A percentile compares a stretch with the other conserved stretches of the same genome.
phyloP scores from a whole-genome alignment of 2,329 filamentous ascomycete species.

The Cladosporium halotolerans region DNA sequence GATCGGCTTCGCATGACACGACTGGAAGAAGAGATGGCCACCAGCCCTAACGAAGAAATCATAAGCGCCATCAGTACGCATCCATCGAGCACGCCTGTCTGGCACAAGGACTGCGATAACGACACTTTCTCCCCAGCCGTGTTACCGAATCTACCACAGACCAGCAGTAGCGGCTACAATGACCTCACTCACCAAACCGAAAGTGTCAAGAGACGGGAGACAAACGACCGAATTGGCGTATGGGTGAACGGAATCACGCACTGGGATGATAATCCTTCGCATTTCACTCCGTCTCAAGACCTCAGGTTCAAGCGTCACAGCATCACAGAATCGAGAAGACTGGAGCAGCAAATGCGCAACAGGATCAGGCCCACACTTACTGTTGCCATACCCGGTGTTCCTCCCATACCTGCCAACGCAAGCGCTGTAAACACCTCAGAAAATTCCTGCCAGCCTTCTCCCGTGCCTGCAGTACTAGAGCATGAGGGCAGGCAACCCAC shows the following conservation, averaged over 20 bases:
- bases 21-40: slow-evolving; percentile 33
- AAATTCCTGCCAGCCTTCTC: too few relatives aligned
- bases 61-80: slow-evolving; percentile 21
- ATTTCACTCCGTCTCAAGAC: neutral
- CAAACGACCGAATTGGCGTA: slow-evolving; percentile 33
- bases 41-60: slow-evolving; percentile 36
- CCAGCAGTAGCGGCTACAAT: neutral
- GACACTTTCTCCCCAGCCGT: slow-evolving; percentile 8
- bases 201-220: slow-evolving; percentile 22
- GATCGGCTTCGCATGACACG: slow-evolving; percentile 26
- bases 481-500: too few relatives aligned
- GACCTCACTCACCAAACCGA: slow-evolving; percentile 2
- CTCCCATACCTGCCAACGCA: too few relatives aligned
- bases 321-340: neutral
- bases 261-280: slow-evolving; percentile 29
- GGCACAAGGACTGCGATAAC: slow-evolving; percentile 2
- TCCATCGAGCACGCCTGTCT: neutral
- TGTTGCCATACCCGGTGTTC: neutral
- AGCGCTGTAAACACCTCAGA: too few relatives aligned
- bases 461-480: too few relatives aligned
- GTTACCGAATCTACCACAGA: neutral
- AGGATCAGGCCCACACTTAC: neutral
- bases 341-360: neutral
- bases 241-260: slow-evolving; percentile 41
- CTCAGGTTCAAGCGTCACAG: neutral